phyloP scores from a whole-genome alignment of 1,284 basidiomycete genomes.

The Pyrrhoderma noxium region DNA sequence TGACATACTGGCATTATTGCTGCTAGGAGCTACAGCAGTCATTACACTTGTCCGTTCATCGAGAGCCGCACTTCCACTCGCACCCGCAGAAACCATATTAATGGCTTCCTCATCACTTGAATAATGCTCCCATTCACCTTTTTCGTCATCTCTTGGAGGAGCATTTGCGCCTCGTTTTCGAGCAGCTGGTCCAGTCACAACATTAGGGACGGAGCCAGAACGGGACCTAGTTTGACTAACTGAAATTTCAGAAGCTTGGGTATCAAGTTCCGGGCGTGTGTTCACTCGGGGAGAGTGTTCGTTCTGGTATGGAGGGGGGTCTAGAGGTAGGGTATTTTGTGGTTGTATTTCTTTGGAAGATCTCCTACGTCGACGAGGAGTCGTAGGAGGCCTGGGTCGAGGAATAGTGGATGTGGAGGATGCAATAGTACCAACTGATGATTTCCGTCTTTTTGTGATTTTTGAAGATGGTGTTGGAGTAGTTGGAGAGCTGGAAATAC shows the following conservation, averaged over 20 bases:
- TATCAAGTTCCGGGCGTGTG: conserved; percentile 16
- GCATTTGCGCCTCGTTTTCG: conserved; percentile 26
- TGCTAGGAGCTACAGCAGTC: neutral
- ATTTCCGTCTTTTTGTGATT: conserved; percentile 19
- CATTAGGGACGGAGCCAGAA: conserved; percentile 51
- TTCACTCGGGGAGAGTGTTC: conserved; percentile 22
- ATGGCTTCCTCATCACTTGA: conserved; percentile 80
- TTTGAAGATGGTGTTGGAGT: conserved; percentile 21
- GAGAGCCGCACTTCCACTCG: conserved; percentile 68
- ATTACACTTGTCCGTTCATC: conserved; percentile 71
- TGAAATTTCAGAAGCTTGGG: conserved; percentile 25
- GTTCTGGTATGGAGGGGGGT: conserved; percentile 47
- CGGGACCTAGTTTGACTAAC: conserved; percentile 35
- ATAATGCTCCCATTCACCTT: conserved; percentile 48
- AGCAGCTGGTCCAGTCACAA: conserved; percentile 40
- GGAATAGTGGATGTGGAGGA: conserved; percentile 34
- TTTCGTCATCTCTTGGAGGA: conserved; percentile 38
- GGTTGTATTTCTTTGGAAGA: conserved; percentile 1
- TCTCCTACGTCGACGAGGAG: conserved; percentile 18
- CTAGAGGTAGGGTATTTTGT: conserved; percentile 1
- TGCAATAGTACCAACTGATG: conserved; percentile 40
- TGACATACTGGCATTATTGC: neutral
- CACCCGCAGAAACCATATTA: conserved; percentile 66
- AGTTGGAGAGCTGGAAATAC: conserved; percentile 7
- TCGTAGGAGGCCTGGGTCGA: conserved; percentile 19